Evolutionary conservation across 192 early-diverging fungal species (phyloP).

Genomic region (Coemansia javaensis): DNA sequence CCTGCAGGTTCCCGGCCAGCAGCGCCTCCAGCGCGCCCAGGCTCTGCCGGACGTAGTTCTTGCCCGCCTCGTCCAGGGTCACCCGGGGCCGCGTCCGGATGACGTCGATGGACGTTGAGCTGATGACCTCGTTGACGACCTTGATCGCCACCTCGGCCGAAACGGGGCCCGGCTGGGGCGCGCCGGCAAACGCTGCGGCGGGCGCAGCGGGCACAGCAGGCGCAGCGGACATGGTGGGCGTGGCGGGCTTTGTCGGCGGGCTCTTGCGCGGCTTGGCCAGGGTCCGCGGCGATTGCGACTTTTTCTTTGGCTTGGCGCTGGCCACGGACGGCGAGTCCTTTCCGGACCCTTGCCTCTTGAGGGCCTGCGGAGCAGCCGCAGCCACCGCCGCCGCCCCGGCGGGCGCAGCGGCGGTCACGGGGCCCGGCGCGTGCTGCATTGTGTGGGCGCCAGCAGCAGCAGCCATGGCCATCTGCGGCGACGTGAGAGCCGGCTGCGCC

Average conservation of each 20-base stretch:
- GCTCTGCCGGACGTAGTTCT: conserved; percentile 12
- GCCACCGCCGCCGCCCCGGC: conserved; percentile 4
- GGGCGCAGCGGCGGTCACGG: background rate
- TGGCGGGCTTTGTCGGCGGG: conserved; percentile 3
- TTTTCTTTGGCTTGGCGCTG: conserved; percentile 37
- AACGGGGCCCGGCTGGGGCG: background rate
- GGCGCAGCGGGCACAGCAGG: background rate
- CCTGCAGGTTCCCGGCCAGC: conserved; percentile 3
- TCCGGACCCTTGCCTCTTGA: conserved; percentile 26
- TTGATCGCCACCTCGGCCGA: conserved; percentile 27
- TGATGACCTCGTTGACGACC: conserved; percentile 12
- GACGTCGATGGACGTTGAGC: background rate
- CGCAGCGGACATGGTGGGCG: background rate
- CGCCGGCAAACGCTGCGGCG: background rate
- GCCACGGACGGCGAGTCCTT: conserved; percentile 33
- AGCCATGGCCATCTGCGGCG: conserved; percentile 10
- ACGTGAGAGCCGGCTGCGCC: too few species aligned
- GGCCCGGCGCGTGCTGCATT: background rate
- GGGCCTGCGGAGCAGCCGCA: background rate
- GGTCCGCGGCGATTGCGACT: conserved; percentile 43
- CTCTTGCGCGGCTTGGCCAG: conserved; percentile 32
- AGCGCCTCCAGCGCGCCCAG: conserved; percentile 16
- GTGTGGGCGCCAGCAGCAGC: conserved; percentile 2
- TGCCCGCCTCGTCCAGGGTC: conserved; percentile 19
- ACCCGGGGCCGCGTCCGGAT: conserved; percentile 4